These are phyloP conservation scores for Pichia thaimueangensis DNA, from an alignment of 805 yeast genomes.

Conservation along the genomic window DNA sequence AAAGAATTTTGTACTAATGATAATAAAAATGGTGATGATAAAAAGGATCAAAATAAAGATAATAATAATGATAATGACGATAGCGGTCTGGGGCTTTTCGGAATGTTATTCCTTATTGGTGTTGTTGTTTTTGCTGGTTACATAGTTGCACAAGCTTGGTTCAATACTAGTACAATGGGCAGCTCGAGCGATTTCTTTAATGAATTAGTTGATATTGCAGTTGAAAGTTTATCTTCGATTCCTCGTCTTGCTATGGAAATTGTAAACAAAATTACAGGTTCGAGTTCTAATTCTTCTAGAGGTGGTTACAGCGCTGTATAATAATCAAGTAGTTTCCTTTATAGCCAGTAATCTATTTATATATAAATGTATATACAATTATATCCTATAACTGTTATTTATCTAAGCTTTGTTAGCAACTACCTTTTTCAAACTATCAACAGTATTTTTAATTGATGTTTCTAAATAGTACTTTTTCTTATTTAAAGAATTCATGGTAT, in stretches of 20 bases:
- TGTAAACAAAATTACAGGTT: constrained; percentile 55
- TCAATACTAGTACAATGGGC: constrained; percentile 60
- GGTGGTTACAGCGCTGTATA: constrained; percentile 94
- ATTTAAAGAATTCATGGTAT: constrained; percentile 50
- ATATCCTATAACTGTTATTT: not conserved
- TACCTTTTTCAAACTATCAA: constrained; percentile 49
- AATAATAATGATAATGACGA: constrained; percentile 13
- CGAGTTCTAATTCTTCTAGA: constrained; percentile 40
- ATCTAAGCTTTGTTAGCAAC: not conserved
- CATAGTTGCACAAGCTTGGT: constrained; percentile 68
- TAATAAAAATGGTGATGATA: constrained; percentile 17
- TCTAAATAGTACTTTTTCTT: constrained; percentile 70
- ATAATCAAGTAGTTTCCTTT: constrained; percentile 4
- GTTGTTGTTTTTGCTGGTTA: constrained; percentile 67
- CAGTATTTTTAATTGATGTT: constrained; percentile 70
- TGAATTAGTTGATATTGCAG: constrained; percentile 64
- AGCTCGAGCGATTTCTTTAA: constrained; percentile 60
- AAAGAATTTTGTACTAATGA: constrained; percentile 10
- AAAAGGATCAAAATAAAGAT: constrained; percentile 21
- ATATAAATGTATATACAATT: not conserved
- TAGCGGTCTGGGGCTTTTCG: constrained; percentile 72
- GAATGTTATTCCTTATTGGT: constrained; percentile 71
- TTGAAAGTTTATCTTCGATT: constrained; percentile 49
- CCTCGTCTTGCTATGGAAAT: constrained; percentile 68
- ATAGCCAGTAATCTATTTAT: not conserved